Evolutionary conservation across 495 filamentous ascomycete genomes (phyloP).

Genomic region (Durotheca rogersii): DNA sequence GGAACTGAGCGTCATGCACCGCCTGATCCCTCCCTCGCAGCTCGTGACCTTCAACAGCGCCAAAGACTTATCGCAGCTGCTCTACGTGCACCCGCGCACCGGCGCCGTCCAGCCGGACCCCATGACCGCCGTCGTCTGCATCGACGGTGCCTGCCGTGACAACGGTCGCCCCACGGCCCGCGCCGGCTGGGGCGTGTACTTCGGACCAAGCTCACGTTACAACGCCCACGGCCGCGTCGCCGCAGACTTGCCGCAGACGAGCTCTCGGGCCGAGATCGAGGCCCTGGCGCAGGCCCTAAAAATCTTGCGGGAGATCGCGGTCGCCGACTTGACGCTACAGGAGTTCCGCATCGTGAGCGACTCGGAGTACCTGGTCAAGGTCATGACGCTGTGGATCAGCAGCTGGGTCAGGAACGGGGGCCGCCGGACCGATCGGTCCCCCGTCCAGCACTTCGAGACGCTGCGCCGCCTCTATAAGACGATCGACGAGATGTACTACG

Average conservation of each 20-base stretch:
- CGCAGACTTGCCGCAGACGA: neutral
- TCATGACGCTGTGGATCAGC: slow-evolving; percentile 1
- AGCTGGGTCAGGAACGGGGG: neutral
- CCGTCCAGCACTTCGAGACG: neutral
- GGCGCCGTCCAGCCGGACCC: neutral
- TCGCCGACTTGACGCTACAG: neutral
- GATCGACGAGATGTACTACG: neutral
- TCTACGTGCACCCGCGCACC: neutral
- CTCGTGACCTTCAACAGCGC: neutral
- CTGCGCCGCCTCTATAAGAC: neutral
- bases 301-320: neutral
- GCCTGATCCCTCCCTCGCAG: neutral
- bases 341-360: neutral
- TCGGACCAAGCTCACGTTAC: neutral
- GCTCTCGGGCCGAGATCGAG: slow-evolving; percentile 3
- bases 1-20: neutral
- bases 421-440: neutral
- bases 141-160: neutral
- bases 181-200: neutral
- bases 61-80: neutral
- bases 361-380: neutral
- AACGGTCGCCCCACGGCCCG: neutral
- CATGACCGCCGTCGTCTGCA: neutral
- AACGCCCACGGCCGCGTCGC: neutral
- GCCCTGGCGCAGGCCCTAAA: neutral